A percentile compares a stretch with the other conserved stretches of the same genome.
Conservation (phyloP, 768 basidiomycete species). For the Pulveroboletus sp. region DNA sequence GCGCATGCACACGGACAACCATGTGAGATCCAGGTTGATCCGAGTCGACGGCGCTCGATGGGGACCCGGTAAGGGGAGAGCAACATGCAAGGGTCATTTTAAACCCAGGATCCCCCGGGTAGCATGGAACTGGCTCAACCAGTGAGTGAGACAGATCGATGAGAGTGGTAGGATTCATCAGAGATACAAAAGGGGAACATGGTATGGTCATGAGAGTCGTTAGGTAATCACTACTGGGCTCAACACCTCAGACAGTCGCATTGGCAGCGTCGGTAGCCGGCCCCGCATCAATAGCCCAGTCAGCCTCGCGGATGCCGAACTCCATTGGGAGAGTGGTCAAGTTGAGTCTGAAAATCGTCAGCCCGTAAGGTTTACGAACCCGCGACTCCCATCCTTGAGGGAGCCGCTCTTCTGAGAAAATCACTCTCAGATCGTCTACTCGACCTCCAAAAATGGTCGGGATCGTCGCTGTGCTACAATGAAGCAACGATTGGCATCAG, state of each 20-base stretch:
- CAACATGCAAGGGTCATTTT: conserved; percentile 21
- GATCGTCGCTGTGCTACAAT: conserved; percentile 57
- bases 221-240: too few relatives aligned
- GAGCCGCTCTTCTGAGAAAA: conserved; percentile 69
- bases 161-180: conserved; percentile 17
- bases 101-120: conserved; percentile 28
- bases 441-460: conserved; percentile 65
- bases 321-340: conserved; percentile 3
- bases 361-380: conserved; percentile 48
- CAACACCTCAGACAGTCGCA: not conserved
- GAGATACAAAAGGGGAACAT: too few relatives aligned
- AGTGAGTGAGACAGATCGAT: conserved; percentile 29
- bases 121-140: conserved; percentile 20
- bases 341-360: conserved; percentile 62
- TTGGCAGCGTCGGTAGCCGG: not conserved
- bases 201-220: too few relatives aligned
- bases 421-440: conserved; percentile 47
- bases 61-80: conserved; percentile 10
- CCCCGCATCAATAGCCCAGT: conserved; percentile 7
- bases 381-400: conserved; percentile 71
- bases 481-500: not conserved
- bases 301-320: conserved; percentile 16
- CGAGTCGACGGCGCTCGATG: conserved; percentile 14
- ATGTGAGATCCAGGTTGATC: conserved; percentile 2
- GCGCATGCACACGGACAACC: conserved; percentile 27